Evolutionary conservation across 164 flowering plant species (phyloP).

Genomic region (Vitis rotundifolia): DNA sequence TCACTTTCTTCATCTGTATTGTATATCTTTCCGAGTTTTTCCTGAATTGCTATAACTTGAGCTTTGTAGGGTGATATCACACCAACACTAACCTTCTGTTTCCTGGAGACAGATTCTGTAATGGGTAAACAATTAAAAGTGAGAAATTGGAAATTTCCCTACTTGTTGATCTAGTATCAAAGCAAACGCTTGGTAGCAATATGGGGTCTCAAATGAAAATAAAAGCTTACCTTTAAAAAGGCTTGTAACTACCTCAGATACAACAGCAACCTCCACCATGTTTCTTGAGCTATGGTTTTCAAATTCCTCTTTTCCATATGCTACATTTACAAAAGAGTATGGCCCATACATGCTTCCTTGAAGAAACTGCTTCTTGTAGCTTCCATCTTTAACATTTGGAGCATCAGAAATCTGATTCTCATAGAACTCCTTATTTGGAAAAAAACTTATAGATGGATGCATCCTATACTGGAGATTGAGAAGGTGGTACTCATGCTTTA

Average conservation of each 20-base stretch:
- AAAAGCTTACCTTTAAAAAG: constrained; percentile 2
- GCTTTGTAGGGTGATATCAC: constrained; percentile 44
- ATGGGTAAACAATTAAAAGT: no score
- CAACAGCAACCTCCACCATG: constrained; percentile 39
- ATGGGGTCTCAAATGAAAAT: no score
- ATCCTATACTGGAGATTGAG: constrained; percentile 50
- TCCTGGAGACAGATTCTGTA: neutral
- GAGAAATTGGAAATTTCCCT: no score
- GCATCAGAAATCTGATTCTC: constrained; percentile 38
- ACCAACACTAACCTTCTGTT: constrained; percentile 33
- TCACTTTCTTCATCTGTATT: neutral
- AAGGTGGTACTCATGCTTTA: constrained; percentile 43
- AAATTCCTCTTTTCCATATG: constrained; percentile 37
- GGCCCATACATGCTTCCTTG: constrained; percentile 39
- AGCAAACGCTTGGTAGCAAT: no score
- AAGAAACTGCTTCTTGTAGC: constrained; percentile 25
- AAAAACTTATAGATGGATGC: constrained; percentile 44
- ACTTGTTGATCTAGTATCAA: no score
- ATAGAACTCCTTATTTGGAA: constrained; percentile 56
- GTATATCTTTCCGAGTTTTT: constrained; percentile 25
- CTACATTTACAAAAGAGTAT: constrained; percentile 50
- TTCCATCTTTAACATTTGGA: constrained; percentile 26
- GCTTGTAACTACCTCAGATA: constrained; percentile 26
- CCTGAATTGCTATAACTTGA: constrained; percentile 38
- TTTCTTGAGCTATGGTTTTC: constrained; percentile 31